Percentiles rank a stretch among this genome's conserved stretches.
These are phyloP conservation scores for Clavaria fumosa DNA, from an alignment of 768 basidiomycete genomes.

Conservation along the genomic window DNA sequence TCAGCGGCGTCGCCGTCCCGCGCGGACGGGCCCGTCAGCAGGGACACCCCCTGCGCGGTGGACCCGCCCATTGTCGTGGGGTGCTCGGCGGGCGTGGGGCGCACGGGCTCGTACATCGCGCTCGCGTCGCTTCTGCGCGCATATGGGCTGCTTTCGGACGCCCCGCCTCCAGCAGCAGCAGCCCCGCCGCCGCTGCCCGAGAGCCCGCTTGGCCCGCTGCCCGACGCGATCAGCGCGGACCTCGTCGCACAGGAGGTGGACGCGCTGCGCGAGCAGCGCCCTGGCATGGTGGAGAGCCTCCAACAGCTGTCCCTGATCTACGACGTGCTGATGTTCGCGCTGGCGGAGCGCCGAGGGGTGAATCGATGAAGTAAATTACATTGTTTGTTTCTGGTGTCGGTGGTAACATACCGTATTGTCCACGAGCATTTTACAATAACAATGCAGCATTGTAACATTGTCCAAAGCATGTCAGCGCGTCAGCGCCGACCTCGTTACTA, in stretches of 20 bases:
- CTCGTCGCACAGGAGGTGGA: constrained; percentile 59
- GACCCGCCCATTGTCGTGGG: constrained; percentile 71
- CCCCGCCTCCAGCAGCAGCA: constrained; percentile 9
- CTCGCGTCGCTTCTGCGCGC: constrained; percentile 63
- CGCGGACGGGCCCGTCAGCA: constrained; percentile 13
- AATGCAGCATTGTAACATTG: too few relatives aligned
- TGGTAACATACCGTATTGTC: too few relatives aligned
- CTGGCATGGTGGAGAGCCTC: constrained; percentile 63
- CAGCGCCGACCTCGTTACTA: too few relatives aligned
- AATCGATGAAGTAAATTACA: too few relatives aligned
- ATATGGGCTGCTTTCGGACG: constrained; percentile 25
- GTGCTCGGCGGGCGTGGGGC: constrained; percentile 79
- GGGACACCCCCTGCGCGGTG: too few relatives aligned
- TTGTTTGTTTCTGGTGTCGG: too few relatives aligned
- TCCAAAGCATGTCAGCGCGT: too few relatives aligned
- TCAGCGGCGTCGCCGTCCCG: too few relatives aligned
- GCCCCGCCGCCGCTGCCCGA: constrained; percentile 16
- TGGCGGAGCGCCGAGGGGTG: too few relatives aligned
- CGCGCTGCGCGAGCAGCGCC: constrained; percentile 63
- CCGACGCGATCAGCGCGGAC: constrained; percentile 34
- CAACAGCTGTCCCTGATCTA: constrained; percentile 58
- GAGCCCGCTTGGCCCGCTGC: constrained; percentile 46
- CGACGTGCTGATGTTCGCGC: constrained; percentile 37
- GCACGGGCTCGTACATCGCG: constrained; percentile 78
- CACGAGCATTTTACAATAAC: too few relatives aligned